These are phyloP conservation scores for Clausena lansium DNA, from an alignment of 345 rosid species.

Conservation along the genomic window DNA sequence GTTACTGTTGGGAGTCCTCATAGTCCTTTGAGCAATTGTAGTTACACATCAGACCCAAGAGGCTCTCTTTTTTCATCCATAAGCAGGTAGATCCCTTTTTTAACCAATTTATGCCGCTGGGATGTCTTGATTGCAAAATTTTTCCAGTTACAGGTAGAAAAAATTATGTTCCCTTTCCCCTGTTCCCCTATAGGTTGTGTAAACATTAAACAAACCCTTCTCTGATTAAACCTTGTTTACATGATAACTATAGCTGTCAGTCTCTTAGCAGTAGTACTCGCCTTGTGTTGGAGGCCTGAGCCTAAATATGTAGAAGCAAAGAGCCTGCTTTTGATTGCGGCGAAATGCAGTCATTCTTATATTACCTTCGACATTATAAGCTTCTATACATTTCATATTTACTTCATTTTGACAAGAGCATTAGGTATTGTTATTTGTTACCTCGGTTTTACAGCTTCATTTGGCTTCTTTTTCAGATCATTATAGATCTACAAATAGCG, in stretches of 20 bases:
- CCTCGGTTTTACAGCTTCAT: too few species aligned
- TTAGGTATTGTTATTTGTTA: too few species aligned
- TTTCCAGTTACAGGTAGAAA: neutral
- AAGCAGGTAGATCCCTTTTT: neutral
- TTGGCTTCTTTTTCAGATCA: too few species aligned
- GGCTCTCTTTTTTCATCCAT: neutral
- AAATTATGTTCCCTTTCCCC: neutral
- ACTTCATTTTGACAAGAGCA: too few species aligned
- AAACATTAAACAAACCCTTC: neutral
- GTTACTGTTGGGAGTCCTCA: neutral
- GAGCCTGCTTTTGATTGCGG: neutral
- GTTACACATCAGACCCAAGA: neutral
- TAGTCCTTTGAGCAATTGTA: neutral
- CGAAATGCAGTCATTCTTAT: neutral
- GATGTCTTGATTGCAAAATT: neutral
- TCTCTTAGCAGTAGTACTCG: neutral
- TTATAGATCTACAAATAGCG: too few species aligned
- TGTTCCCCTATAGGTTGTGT: neutral
- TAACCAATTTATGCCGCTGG: too few species aligned
- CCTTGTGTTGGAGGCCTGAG: neutral
- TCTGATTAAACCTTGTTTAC: neutral
- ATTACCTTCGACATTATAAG: too few species aligned
- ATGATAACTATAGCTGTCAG: neutral
- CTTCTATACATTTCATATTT: too few species aligned
- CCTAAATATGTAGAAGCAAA: neutral